Percentiles rank a stretch among this genome's conserved stretches.
These are phyloP conservation scores for Cephaloascus fragrans DNA, from an alignment of 805 yeast genomes.

Conservation along the genomic window DNA sequence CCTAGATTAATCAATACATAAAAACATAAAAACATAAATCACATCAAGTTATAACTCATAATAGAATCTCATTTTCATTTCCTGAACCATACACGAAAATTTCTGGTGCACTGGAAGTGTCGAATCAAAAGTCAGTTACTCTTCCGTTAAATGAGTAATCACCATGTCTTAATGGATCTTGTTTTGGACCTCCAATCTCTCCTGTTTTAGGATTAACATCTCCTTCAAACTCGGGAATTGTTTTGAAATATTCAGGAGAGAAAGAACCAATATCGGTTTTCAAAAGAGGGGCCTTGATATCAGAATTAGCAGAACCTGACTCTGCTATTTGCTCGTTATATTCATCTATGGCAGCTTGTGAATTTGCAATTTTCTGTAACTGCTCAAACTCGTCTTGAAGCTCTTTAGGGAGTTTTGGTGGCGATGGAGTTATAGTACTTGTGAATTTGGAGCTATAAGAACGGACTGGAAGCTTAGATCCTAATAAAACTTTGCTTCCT, in stretches of 20 bases:
- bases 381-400: slow-evolving; percentile 89
- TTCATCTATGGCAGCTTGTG: slow-evolving; percentile 71
- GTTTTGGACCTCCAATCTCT: slow-evolving; percentile 95
- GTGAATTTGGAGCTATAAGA: slow-evolving; percentile 13
- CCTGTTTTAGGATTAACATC: slow-evolving; percentile 90
- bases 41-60: no score
- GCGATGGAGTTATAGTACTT: slow-evolving; percentile 24
- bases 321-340: slow-evolving; percentile 41
- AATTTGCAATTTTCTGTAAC: slow-evolving; percentile 69
- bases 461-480: slow-evolving; percentile 1
- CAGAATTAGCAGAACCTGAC: slow-evolving; percentile 17
- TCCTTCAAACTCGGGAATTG: slow-evolving; percentile 93
- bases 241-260: slow-evolving; percentile 61
- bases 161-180: slow-evolving; percentile 85
- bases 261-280: slow-evolving; percentile 52
- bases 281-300: slow-evolving; percentile 19
- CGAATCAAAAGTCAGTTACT: slow-evolving; percentile 87
- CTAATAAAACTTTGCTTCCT: no score
- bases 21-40: no score
- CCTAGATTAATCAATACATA: no score
- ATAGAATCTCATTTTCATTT: no score
- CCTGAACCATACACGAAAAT: no score
- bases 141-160: slow-evolving; percentile 96
- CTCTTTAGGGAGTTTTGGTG: slow-evolving; percentile 69
- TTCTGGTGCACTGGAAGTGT: no score